These are phyloP conservation scores for Cyberlindnera mycetangii DNA, from an alignment of 805 yeast genomes.

Conservation along the genomic window DNA sequence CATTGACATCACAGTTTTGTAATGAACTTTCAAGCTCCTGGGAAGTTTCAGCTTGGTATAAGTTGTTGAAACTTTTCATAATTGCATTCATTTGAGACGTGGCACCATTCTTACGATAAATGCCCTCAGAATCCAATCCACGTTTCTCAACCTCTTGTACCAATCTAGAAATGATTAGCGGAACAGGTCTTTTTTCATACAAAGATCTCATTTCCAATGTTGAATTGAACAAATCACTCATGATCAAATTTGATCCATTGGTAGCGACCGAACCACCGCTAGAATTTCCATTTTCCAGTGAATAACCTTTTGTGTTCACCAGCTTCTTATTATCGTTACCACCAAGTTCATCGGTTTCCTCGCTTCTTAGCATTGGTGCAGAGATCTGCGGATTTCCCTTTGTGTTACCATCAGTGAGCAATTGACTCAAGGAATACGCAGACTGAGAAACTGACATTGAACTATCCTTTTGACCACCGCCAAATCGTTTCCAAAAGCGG, in stretches of 20 bases:
- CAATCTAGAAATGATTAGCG: slow-evolving; percentile 70
- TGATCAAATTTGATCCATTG: slow-evolving; percentile 10
- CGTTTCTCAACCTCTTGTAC: slow-evolving; percentile 71
- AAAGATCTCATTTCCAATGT: slow-evolving; percentile 62
- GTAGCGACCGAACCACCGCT: slow-evolving; percentile 5
- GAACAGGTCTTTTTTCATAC: slow-evolving; percentile 61
- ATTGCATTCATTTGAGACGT: slow-evolving; percentile 34
- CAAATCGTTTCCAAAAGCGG: slow-evolving; percentile 33
- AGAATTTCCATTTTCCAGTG: slow-evolving; percentile 9
- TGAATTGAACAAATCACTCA: slow-evolving; percentile 33
- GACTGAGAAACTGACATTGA: slow-evolving; percentile 23
- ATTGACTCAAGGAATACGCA: slow-evolving; percentile 16
- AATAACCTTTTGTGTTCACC: slow-evolving; percentile 22
- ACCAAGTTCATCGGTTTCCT: slow-evolving; percentile 30
- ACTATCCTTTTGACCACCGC: slow-evolving; percentile 16
- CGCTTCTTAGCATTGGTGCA: slow-evolving; percentile 35
- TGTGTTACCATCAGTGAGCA: slow-evolving; percentile 19
- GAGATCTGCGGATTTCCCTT: slow-evolving; percentile 31
- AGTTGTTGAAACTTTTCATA: slow-evolving; percentile 31
- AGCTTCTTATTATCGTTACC: slow-evolving; percentile 37
- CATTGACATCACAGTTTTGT: slow-evolving; percentile 68
- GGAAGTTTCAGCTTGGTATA: slow-evolving; percentile 31
- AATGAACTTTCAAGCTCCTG: slow-evolving; percentile 35
- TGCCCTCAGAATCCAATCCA: slow-evolving; percentile 79
- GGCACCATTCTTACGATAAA: slow-evolving; percentile 78